Conservation (phyloP, 2,329 filamentous ascomycete species). For the Fusarium oxysporum region DNA sequence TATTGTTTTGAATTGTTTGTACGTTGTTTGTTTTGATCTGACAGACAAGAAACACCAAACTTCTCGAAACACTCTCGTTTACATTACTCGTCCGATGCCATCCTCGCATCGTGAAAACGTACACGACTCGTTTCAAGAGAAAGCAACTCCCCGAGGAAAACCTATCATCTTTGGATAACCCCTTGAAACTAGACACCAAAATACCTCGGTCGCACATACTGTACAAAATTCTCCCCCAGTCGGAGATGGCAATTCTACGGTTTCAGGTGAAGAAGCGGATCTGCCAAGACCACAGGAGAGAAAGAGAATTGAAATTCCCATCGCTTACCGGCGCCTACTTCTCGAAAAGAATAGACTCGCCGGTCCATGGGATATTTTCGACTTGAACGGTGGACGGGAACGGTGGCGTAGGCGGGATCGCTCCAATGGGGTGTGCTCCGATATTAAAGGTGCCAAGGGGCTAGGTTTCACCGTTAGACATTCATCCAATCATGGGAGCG, state of each 20-base stretch:
- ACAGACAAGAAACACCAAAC: conserved; percentile 16
- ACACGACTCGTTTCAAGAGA: conserved; percentile 18
- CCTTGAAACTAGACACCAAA: conserved; percentile 23
- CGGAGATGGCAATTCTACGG: conserved; percentile 19
- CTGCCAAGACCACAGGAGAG: neutral
- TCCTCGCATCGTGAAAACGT: neutral
- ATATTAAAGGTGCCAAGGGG: conserved; percentile 34
- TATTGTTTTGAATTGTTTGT: neutral
- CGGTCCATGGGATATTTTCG: neutral
- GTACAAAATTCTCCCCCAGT: conserved; percentile 34
- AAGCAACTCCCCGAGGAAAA: conserved; percentile 1
- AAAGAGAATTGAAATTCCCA: neutral
- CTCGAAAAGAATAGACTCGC: conserved; percentile 9
- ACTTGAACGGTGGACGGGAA: neutral
- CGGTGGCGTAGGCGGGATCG: neutral
- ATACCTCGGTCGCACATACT: neutral
- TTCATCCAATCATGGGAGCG: conserved; percentile 23
- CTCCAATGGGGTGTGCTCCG: conserved; percentile 27
- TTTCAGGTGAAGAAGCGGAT: conserved; percentile 34
- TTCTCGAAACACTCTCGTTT: conserved; percentile 25
- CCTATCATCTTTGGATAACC: neutral
- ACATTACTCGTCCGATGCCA: conserved; percentile 3
- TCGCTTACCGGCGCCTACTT: conserved; percentile 8
- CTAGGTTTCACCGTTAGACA: conserved; percentile 29
- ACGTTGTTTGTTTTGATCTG: neutral